Percentiles rank a stretch among this genome's conserved stretches.
Evolutionary conservation across 169 alveolate genomes (phyloP).

Genomic region (Plasmodium sp.): DNA sequence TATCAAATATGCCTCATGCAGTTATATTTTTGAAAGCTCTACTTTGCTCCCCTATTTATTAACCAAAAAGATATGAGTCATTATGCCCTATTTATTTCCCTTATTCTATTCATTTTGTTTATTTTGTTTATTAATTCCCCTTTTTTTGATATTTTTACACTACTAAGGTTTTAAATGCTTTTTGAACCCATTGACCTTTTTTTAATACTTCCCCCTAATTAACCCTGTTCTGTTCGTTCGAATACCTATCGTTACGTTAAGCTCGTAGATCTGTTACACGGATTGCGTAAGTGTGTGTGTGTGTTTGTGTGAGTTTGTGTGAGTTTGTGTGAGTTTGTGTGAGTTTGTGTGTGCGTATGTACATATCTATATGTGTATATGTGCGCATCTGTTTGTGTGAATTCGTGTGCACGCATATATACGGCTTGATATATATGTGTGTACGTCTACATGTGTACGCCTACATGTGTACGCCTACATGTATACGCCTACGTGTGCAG

Average conservation of each 20-base stretch:
- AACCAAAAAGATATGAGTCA: background rate
- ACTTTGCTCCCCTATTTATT: constrained; percentile 1
- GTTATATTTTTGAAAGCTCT: constrained; percentile 1
- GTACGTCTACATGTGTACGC: background rate
- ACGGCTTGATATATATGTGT: background rate
- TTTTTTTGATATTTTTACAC: constrained; percentile 36
- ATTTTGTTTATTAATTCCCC: background rate
- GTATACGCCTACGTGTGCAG: background rate
- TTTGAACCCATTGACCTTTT: constrained; percentile 9
- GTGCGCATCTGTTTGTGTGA: background rate
- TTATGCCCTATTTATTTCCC: background rate
- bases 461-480: background rate
- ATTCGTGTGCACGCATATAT: background rate
- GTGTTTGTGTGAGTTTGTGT: background rate
- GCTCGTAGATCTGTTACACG: constrained; percentile 19
- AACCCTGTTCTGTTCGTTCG: constrained; percentile 10
- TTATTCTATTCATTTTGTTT: background rate
- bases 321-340: background rate
- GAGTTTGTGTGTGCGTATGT: background rate
- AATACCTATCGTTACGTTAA: constrained; percentile 16
- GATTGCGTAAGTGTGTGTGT: background rate
- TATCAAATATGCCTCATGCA: constrained; percentile 8
- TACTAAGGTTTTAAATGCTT: constrained; percentile 38
- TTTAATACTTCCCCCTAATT: constrained; percentile 31
- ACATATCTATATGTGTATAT: background rate